Base-by-base conservation (phyloP, 345 rosid genomes). In the Eucalyptus sp. region DNA sequence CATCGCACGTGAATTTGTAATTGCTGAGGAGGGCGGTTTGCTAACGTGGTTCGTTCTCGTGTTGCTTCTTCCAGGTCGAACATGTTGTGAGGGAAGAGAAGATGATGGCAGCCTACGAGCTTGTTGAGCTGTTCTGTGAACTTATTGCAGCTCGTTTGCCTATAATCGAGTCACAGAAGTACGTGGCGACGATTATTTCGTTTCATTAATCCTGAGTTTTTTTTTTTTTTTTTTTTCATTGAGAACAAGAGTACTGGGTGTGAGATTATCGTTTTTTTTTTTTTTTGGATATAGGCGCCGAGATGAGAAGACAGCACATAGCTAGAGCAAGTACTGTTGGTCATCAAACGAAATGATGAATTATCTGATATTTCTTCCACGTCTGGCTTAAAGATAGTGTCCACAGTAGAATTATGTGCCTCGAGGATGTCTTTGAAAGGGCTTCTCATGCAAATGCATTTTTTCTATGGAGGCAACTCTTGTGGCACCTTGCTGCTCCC, bases 11-110 rank as follows among this genome's bases (percentile, higher is more conserved):
- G 2, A 37, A 71, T 3, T 10, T 4, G 25, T 71, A 3, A 71
- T 37, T 33, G 4, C 4, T 0, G 44, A 17, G 4, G 46, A 71
- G 37, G 16, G 86, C 33, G 1, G 46, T 29, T 8, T 86, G 87
- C 33, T 89, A 18, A 66, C 2, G 15, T 2, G 5, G 71, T 48
- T 25, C 5, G 1, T 88, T n/a, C 79, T 56, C 13, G 6, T 66
- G 50, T 64, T 58, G 50, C 17, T 76, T 33, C 37, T 33, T 76
- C 90, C 92, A 98, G 99, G 99, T 98, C 81, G 99, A 96, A 90
- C 99, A 98, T 94, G 95, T 95, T 48, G 95, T 95, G 87, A 93
- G 98, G 89, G 99, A 98, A 94, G 97, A 97, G 91, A 98, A 98
- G 96, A 95, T 94, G 33, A 90, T 96, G 91, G 96, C 96, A 5